Evolutionary conservation across 2,329 filamentous ascomycete species (phyloP).

Genomic region (Claviceps pazoutovae): DNA sequence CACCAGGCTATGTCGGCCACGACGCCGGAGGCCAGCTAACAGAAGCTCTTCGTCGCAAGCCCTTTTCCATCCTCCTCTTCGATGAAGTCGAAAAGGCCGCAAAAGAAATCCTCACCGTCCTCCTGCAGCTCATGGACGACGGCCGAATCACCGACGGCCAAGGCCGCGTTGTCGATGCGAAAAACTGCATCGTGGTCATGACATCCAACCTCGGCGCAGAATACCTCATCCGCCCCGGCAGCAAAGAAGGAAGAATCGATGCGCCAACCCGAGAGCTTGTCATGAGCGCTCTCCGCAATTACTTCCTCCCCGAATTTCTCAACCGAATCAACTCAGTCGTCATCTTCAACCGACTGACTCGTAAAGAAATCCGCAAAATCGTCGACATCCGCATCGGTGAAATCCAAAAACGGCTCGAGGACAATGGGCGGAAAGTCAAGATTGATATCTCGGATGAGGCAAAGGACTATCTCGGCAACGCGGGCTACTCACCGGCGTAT

Average conservation of each 20-base stretch:
- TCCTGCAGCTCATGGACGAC: slow-evolving; percentile 99
- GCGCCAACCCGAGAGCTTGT: slow-evolving; percentile 75
- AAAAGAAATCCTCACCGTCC: slow-evolving; percentile 90
- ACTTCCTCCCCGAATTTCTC: slow-evolving; percentile 96
- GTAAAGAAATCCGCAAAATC: slow-evolving; percentile 82
- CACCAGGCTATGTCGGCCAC: slow-evolving; percentile 92
- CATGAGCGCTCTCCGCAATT: slow-evolving; percentile 80
- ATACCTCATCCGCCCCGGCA: slow-evolving; percentile 68
- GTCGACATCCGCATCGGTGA: slow-evolving; percentile 80
- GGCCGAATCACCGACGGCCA: slow-evolving; percentile 97
- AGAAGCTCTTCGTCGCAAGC: slow-evolving; percentile 81
- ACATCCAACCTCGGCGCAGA: slow-evolving; percentile 95
- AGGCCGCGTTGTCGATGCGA: slow-evolving; percentile 85
- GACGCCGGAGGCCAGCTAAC: slow-evolving; percentile 93
- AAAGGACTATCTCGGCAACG: slow-evolving; percentile 81
- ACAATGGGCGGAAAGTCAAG: slow-evolving; percentile 73
- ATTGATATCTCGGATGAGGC: slow-evolving; percentile 76
- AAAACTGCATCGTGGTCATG: slow-evolving; percentile 99
- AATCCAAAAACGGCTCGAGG: slow-evolving; percentile 78
- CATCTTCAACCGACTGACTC: slow-evolving; percentile 95
- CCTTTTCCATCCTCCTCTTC: slow-evolving; percentile 95
- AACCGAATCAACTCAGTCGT: slow-evolving; percentile 94
- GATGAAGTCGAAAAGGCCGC: slow-evolving; percentile 98
- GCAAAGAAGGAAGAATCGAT: slow-evolving; percentile 74
- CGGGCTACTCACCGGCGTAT: slow-evolving; percentile 91